Base-by-base conservation (phyloP, 2,329 filamentous ascomycete genomes). In the Xylaria arbuscula region DNA sequence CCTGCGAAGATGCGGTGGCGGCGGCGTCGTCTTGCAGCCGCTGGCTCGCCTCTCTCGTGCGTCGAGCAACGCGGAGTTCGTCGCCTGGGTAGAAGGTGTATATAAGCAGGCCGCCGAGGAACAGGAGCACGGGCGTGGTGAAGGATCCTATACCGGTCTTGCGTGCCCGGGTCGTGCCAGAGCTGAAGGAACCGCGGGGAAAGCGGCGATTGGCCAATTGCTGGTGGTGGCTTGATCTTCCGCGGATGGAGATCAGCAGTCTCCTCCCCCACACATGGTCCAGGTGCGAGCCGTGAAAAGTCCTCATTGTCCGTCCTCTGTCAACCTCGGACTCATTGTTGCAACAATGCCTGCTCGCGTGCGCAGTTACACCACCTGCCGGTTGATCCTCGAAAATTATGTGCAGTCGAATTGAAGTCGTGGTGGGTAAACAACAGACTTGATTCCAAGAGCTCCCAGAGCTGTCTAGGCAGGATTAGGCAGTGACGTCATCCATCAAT, bases 1-100 rank as follows among this genome's bases (percentile, higher is more conserved):
- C 57, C 38, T 64, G 56, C 15, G 54, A 47, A 60, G 66, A 55
- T 28, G 72, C 63, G 60, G 47, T 58, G 64, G 28, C n/a, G 66
- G 72, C 63, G 60, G 47, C 60, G 64, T 34, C n/a, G 66, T 70
- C 64, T 72, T 40, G 57, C 47, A 36, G 24, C 22, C 57, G 56
- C 50, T 70, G 65, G 65, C 67, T 62, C 6, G 62, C 45, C 62
- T 72, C 69, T 19, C 61, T 63, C n/a, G 51, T 62, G 64, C 68
- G 68, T 5, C 72, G 71, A 15, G 73, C 69, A 36, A 62, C 73
- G 67, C 71, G 78, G 51, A 77, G 67, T 71, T 76, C 77, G 74
- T 81, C 78, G 76, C 74, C 77, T 75, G 81, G 81, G 73, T 80
- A 81, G 58, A 83, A 75, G 67, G 78, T 77, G 71, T 79, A 80